Percentiles rank a stretch among this genome's conserved stretches.
Evolutionary conservation across 768 basidiomycete species (phyloP).

Genomic region (Boletus speciosus): DNA sequence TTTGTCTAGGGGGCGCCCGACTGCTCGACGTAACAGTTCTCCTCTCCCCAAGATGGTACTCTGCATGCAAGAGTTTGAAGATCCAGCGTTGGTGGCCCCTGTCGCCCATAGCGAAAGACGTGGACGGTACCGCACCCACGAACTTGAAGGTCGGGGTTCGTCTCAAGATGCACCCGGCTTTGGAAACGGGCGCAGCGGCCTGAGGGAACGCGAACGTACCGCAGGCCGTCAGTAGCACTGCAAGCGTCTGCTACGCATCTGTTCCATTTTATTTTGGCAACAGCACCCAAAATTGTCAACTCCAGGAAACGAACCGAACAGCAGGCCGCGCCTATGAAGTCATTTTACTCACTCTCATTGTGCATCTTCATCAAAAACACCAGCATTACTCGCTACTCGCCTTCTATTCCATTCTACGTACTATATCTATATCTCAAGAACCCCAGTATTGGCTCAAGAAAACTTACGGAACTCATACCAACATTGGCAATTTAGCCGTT

Average conservation of each 20-base stretch:
- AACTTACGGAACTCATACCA: slow-evolving; percentile 35
- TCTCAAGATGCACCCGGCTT: slow-evolving; percentile 56
- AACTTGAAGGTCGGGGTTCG: slow-evolving; percentile 44
- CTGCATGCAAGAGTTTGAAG: slow-evolving; percentile 33
- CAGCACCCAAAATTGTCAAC: slow-evolving; percentile 13
- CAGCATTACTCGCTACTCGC: slow-evolving; percentile 23
- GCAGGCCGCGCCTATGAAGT: slow-evolving; percentile 25
- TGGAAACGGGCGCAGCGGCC: slow-evolving; percentile 63
- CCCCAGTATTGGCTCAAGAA: slow-evolving; percentile 26
- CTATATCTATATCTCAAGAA: slow-evolving; percentile 38
- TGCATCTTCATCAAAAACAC: slow-evolving; percentile 28
- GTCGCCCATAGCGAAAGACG: slow-evolving; percentile 34
- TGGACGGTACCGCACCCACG: slow-evolving; percentile 54
- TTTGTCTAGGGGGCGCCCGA: slow-evolving; percentile 43
- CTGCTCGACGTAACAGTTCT: slow-evolving; percentile 53
- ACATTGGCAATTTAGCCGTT: slow-evolving; percentile 23
- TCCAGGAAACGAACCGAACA: slow-evolving; percentile 15
- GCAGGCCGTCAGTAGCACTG: slow-evolving; percentile 25
- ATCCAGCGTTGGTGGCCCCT: slow-evolving; percentile 26
- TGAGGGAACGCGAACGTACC: slow-evolving; percentile 42
- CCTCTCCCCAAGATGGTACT: slow-evolving; percentile 50
- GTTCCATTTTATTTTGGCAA: background rate
- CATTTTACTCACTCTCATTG: slow-evolving; percentile 10
- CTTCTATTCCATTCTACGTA: slow-evolving; percentile 31
- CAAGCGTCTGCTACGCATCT: background rate